Base-by-base conservation (phyloP, 768 basidiomycete species). In the Dentipellis sp. region DNA sequence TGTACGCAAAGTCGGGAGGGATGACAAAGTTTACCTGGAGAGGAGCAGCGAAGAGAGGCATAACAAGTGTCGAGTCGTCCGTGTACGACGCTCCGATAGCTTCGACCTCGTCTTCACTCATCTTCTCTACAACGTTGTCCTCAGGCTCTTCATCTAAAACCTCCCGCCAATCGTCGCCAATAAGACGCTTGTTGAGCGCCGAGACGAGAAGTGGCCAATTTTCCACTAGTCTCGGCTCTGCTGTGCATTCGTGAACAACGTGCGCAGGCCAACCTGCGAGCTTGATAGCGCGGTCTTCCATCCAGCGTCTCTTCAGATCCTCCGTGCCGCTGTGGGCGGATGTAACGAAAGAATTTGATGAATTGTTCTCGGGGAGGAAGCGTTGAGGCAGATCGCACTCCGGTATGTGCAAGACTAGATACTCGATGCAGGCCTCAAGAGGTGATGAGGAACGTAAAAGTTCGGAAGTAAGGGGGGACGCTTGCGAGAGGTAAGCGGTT, bases 341-440 rank as follows among this genome's bases (percentile, higher is more conserved):
- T 12, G 80, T 81, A 57, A 91, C 69, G 66, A 91, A 88, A 1
- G 88, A 72, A 61, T 81, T 78, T 0, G 86, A 88, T 2, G 86
- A 81, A 62, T 83, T 85, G n/a, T 69, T 68, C 10, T 74, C 66
- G 4, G 86, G 81, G 14, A 88, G 68, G 67, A 91, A 91, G 23
- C 79, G 78, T 51, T 74, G 65, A 0, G 94, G 94, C 4, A 97
- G 77, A 62, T 95, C 93, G 56, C 89, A 86, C 72, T 97, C 94
- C 0, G 93, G 88, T 5, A 89, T 66, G 62, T 90, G 81, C 19
- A 95, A 75, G 47, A 95, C 76, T 2, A 97, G 76, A 70, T 91
- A 91, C 61, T 93, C 88, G 47, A 94, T 84, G 52, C 83, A 82
- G 0, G 91, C 89, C 65, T 92, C 84, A 12, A 92, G 68, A 4